Conservation (phyloP, 1,139 yeast genomes). For the Debaryomyces sp. region DNA sequence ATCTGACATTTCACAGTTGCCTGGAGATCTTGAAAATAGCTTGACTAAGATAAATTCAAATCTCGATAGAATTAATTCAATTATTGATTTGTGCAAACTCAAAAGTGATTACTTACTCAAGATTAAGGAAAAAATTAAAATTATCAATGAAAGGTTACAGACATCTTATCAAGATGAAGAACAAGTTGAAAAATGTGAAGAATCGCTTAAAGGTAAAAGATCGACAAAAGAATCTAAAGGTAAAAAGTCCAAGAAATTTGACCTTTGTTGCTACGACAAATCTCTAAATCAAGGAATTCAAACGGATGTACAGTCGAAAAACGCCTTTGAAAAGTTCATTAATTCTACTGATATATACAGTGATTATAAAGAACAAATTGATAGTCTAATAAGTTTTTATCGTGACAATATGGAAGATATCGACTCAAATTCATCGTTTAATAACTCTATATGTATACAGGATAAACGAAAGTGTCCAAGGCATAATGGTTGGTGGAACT, state of each 20-base stretch:
- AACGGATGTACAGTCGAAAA: background rate
- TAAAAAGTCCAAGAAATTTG: slow-evolving; percentile 30
- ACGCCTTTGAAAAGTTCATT: background rate
- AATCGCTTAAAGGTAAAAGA: slow-evolving; percentile 17
- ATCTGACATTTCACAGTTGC: slow-evolving; percentile 30
- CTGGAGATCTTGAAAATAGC: slow-evolving; percentile 28
- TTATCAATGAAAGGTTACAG: slow-evolving; percentile 37
- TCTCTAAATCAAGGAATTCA: slow-evolving; percentile 9
- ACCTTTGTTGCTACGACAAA: slow-evolving; percentile 36
- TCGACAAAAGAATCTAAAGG: slow-evolving; percentile 17
- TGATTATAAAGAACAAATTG: slow-evolving; percentile 17
- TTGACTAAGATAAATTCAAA: slow-evolving; percentile 24
- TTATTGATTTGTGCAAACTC: slow-evolving; percentile 20
- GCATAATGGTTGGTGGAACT: slow-evolving; percentile 69
- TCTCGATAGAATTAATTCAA: slow-evolving; percentile 21
- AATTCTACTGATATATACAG: slow-evolving; percentile 12
- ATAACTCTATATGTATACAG: slow-evolving; percentile 48
- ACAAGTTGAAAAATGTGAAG: slow-evolving; percentile 10
- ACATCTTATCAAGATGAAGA: background rate
- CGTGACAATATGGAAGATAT: slow-evolving; percentile 12
- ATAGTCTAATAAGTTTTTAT: slow-evolving; percentile 9
- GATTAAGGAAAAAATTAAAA: slow-evolving; percentile 39
- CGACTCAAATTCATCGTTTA: slow-evolving; percentile 21
- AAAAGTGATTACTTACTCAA: slow-evolving; percentile 26
- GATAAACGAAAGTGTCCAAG: slow-evolving; percentile 68